Evolutionary conservation across 805 yeast species (phyloP).

Genomic region (Blastobotrys mokoenaii): DNA sequence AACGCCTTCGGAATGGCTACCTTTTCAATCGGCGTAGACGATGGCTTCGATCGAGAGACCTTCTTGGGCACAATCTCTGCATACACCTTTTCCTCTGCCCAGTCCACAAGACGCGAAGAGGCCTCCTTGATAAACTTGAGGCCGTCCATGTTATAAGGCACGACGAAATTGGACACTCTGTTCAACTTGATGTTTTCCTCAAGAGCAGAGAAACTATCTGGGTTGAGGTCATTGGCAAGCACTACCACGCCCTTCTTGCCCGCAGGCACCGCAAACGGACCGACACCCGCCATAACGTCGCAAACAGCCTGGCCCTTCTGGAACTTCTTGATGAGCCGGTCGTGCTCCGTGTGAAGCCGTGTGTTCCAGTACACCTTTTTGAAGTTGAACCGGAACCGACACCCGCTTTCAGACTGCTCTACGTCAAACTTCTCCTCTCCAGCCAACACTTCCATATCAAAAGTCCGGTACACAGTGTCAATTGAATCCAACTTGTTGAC

Average conservation of each 20-base stretch:
- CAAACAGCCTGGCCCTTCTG: constrained; percentile 66
- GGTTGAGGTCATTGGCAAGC: constrained; percentile 89
- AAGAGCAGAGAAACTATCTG: constrained; percentile 70
- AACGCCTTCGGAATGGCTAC: constrained; percentile 41
- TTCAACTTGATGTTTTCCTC: constrained; percentile 55
- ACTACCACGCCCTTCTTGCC: constrained; percentile 75
- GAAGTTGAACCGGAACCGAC: constrained; percentile 81
- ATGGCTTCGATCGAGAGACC: constrained; percentile 33
- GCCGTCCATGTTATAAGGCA: constrained; percentile 70
- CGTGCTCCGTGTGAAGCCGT: constrained; percentile 88
- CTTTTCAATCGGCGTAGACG: constrained; percentile 22
- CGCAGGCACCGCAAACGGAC: constrained; percentile 96
- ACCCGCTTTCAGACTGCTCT: constrained; percentile 80
- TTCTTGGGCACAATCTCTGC: constrained; percentile 14
- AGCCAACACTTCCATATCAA: constrained; percentile 88
- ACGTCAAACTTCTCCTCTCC: constrained; percentile 67
- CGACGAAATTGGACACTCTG: constrained; percentile 51
- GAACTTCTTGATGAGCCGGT: constrained; percentile 56
- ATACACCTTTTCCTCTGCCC: constrained; percentile 31
- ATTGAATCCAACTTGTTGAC: constrained; percentile 87
- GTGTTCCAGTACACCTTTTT: constrained; percentile 97
- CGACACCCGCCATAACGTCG: constrained; percentile 98
- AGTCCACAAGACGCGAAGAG: constrained; percentile 42
- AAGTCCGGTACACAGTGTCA: constrained; percentile 82
- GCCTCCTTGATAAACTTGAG: constrained; percentile 65